phyloP scores from a whole-genome alignment of 331 rosid species.

The Saraca asoca region DNA sequence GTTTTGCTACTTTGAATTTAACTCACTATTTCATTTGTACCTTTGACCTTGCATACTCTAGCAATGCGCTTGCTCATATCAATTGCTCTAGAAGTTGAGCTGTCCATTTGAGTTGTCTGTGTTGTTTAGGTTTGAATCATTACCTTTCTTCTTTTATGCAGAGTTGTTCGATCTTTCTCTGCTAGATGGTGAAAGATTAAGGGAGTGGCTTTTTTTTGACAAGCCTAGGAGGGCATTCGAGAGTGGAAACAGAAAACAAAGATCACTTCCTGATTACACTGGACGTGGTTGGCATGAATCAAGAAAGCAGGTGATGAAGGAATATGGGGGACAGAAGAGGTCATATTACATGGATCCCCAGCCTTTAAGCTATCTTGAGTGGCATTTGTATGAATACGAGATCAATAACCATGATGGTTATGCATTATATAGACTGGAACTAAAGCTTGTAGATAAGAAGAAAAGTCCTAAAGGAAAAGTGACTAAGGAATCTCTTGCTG shows the following conservation, averaged over 20 bases:
- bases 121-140: slow-evolving; percentile 26
- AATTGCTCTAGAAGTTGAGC: background rate
- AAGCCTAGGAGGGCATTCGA: slow-evolving; percentile 94
- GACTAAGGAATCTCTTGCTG: slow-evolving; percentile 42
- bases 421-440: slow-evolving; percentile 81
- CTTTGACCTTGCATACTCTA: slow-evolving; percentile 23
- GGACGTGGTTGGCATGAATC: slow-evolving; percentile 99
- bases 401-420: slow-evolving; percentile 67
- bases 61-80: slow-evolving; percentile 20
- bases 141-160: slow-evolving; percentile 39
- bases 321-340: slow-evolving; percentile 85
- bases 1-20: slow-evolving; percentile 13
- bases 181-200: slow-evolving; percentile 70
- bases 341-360: slow-evolving; percentile 99
- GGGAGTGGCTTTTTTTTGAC: slow-evolving; percentile 98
- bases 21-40: slow-evolving; percentile 14
- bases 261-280: slow-evolving; percentile 80
- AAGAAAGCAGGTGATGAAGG: slow-evolving; percentile 95
- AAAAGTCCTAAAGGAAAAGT: slow-evolving; percentile 74
- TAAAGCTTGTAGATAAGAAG: slow-evolving; percentile 84
- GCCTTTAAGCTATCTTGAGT: slow-evolving; percentile 71
- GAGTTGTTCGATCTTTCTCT: slow-evolving; percentile 79
- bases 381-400: slow-evolving; percentile 96
- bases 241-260: slow-evolving; percentile 85
- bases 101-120: background rate